Evolutionary conservation across 116 monocot genomes (phyloP).

Genomic region (Phalaenopsis hybrid): DNA sequence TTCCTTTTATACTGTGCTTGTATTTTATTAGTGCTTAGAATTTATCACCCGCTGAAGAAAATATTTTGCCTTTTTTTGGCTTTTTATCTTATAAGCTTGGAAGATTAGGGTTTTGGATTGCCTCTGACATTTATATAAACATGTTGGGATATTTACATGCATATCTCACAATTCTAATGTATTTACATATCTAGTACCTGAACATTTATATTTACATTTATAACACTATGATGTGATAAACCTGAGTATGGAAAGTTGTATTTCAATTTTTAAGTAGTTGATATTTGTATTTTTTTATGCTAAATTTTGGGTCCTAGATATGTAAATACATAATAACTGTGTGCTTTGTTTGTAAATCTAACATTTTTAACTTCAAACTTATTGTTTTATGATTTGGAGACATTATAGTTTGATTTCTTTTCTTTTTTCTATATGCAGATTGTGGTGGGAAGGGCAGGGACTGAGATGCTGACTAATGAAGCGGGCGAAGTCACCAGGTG

Average conservation of each 20-base stretch:
- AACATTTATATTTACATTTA: too few species aligned
- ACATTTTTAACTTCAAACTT: too few species aligned
- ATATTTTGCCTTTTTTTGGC: background rate
- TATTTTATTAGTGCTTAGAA: too few species aligned
- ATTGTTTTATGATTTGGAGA: background rate
- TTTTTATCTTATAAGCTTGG: background rate
- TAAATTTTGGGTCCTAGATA: too few species aligned
- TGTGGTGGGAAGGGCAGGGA: conserved; percentile 87
- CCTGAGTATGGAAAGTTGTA: too few species aligned
- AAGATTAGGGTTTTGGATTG: conserved; percentile 9
- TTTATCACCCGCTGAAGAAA: background rate
- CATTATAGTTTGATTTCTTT: background rate
- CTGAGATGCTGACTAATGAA: conserved; percentile 87
- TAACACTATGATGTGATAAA: too few species aligned
- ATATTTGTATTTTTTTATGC: too few species aligned
- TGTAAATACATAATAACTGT: too few species aligned
- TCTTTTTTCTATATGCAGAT: conserved; percentile 40
- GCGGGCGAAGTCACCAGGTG: conserved; percentile 98
- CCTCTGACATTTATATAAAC: background rate
- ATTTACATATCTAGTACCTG: too few species aligned
- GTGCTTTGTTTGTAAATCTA: too few species aligned
- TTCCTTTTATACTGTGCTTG: background rate
- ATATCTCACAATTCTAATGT: too few species aligned
- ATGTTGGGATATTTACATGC: background rate
- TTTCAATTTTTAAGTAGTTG: too few species aligned